Evolutionary conservation across 208 protist species (phyloP), one percentile per base, ranked within the genome.

Genomic region (Leishmania guyanensis): DNA sequence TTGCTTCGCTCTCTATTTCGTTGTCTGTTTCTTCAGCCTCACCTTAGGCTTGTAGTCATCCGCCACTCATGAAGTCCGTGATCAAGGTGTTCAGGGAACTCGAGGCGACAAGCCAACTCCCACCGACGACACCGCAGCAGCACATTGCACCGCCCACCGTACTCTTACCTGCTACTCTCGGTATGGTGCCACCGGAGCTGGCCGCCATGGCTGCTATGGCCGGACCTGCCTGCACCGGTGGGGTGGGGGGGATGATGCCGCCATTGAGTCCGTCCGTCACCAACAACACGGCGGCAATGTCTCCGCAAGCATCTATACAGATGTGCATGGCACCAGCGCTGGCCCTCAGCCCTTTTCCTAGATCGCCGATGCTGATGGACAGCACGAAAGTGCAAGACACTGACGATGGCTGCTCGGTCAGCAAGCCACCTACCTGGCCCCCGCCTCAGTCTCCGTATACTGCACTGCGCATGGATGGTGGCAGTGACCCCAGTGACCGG

Each of bases 81-180:
- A 60, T 64, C 50, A 62, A 66, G 29, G 75, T 78, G 39, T 80
- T 82, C 53, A 70, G 58, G 51, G 69, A 78, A n/a, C 81, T 84
- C 39, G 84, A 87, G 75, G 81, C 84, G 50, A 87, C 79, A 2
- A 80, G 84, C 56, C 84, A 87, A 77, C 84, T 87, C 26, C 84
- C 84, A 8, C 84, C 84, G 9, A 82, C 84, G 5, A 84, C 77
- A 5, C 76, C 70, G 65, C 84, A 82, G 58, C 84, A 88, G n/a
- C 51, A 53, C 20, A 2, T 83, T 39, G 77, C 80, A 17, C 84
- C 84, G 8, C 43, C 80, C 33, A 84, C 84, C 1, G 80, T 87
- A 26, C 75, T 87, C 12, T 65, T 84, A 51, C 80, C 84, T 56
- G 80, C 84, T 56, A 78, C 84, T 4, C 72, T 84, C 9, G 66